Percentiles rank a stretch among this genome's conserved stretches.
phyloP scores from a whole-genome alignment of 2,329 filamentous ascomycete genomes.

The Monosporascus cannonballus region DNA sequence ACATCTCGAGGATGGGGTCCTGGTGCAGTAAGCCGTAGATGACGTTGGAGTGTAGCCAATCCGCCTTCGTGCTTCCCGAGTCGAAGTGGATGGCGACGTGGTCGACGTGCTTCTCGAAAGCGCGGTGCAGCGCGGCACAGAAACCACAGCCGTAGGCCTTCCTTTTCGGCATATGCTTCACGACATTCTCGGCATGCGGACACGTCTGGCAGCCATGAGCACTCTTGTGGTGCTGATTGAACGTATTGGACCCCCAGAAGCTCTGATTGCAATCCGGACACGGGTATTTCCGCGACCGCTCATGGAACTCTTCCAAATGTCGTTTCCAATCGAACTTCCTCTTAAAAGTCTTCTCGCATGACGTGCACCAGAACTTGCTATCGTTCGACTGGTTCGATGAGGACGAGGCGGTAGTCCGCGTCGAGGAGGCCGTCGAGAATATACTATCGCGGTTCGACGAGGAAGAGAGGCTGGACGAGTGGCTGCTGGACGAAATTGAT shows the following conservation, averaged over 20 bases:
- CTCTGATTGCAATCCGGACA: constrained; percentile 63
- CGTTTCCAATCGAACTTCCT: constrained; percentile 65
- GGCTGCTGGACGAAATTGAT: constrained; percentile 21
- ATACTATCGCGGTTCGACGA: constrained; percentile 26
- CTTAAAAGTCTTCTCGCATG: constrained; percentile 58
- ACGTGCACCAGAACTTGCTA: constrained; percentile 34
- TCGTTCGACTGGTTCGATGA: constrained; percentile 15
- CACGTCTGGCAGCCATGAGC: constrained; percentile 60
- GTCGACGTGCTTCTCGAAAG: constrained; percentile 61
- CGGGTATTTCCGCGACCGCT: constrained; percentile 61
- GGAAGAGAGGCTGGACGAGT: constrained; percentile 22
- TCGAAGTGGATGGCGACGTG: constrained; percentile 65
- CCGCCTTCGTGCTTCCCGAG: constrained; percentile 52
- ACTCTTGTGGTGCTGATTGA: constrained; percentile 62
- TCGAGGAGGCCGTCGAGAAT: constrained; percentile 24
- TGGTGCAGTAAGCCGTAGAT: constrained; percentile 64
- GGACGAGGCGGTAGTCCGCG: constrained; percentile 24
- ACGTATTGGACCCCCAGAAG: constrained; percentile 62
- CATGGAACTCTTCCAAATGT: constrained; percentile 64
- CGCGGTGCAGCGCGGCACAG: constrained; percentile 56
- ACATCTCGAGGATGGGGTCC: constrained; percentile 53
- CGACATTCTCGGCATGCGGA: constrained; percentile 58
- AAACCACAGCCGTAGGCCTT: constrained; percentile 66
- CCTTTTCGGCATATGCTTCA: constrained; percentile 56
- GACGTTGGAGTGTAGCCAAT: constrained; percentile 65